Percentiles rank a stretch among this genome's conserved stretches.
Conservation (phyloP, 2,329 filamentous ascomycete genomes). For the Polytolypa hystricis region DNA sequence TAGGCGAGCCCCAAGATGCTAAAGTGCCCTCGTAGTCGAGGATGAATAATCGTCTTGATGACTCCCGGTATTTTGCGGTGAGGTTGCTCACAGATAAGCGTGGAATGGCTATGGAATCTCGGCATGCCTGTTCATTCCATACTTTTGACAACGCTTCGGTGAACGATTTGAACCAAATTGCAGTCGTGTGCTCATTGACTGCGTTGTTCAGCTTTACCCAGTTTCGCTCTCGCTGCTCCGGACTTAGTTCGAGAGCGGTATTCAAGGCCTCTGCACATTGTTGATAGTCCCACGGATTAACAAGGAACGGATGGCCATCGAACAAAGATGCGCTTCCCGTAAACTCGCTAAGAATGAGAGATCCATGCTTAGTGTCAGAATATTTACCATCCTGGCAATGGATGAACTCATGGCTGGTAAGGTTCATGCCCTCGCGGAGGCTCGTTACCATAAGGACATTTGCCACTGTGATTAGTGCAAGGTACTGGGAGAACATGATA, state of each 20-base stretch:
- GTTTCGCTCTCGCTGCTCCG: constrained; percentile 59
- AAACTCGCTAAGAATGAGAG: constrained; percentile 87
- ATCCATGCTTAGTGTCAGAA: constrained; percentile 67
- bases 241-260: constrained; percentile 66
- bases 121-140: constrained; percentile 72
- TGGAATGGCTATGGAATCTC: constrained; percentile 76
- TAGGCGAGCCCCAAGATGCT: constrained; percentile 74
- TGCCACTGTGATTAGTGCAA: constrained; percentile 81
- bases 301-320: constrained; percentile 63
- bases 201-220: constrained; percentile 64
- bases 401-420: constrained; percentile 89
- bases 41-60: constrained; percentile 66
- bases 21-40: constrained; percentile 91
- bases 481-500: constrained; percentile 81
- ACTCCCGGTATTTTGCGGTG: constrained; percentile 52
- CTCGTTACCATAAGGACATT: constrained; percentile 92
- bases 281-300: constrained; percentile 93
- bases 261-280: constrained; percentile 80
- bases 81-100: constrained; percentile 62
- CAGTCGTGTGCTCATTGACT: constrained; percentile 71
- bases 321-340: constrained; percentile 86
- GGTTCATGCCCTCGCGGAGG: constrained; percentile 92
- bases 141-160: constrained; percentile 58
- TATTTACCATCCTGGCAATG: constrained; percentile 80
- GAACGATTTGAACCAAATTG: constrained; percentile 75